Base-by-base conservation (phyloP, 441 rosid genomes). In the Populus hybrid region DNA sequence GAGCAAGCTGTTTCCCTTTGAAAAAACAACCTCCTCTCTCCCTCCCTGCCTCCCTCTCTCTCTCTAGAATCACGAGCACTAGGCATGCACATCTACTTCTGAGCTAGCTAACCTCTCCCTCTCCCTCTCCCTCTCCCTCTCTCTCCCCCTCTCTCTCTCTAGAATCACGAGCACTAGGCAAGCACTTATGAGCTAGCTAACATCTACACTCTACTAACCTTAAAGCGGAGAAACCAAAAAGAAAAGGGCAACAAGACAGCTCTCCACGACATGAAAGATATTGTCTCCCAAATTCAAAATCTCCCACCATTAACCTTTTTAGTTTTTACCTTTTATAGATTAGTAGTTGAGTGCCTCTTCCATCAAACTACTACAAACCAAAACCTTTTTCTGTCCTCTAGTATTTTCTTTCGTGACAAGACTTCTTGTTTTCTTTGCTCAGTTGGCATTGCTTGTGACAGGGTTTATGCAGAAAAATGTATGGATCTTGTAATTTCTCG, bases 1-100 rank as follows among this genome's bases (percentile, higher is more conserved):
- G 87, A 85, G 92, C 88, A 85, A 86, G 91, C 97, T 92, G 90
- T 90, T 86, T 85, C 83, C 88, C 87, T 86, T 85, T 81, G 76
- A 81, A 79, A 84, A 81, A 71, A 78, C 69, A 76, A 30, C 16
- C 7, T 28, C 6, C 57, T 71, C 64, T 28, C 30, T 3, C 30
- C 2, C 30, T 28, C 30, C 0, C n/a, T n/a, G n/a, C 24, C 30
- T 28, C 3, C 2, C 28, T 65, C 50, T 66, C 69, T 67, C 74
- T 42, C 69, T 10, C 50, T 11, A 75, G 82, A 50, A 81, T 70
- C 70, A 83, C 72, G 79, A 80, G 32, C 81, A 73, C 79, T 76
- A 75, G 82, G 79, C 88, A 87, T 74, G 83, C 86, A 42, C 50
- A 30, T 30, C 32, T 30, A 30, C 32, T 30, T 79, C 76, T 32